phyloP scores from a whole-genome alignment of 768 basidiomycete species.

The Tricholoma bakamatsutake region DNA sequence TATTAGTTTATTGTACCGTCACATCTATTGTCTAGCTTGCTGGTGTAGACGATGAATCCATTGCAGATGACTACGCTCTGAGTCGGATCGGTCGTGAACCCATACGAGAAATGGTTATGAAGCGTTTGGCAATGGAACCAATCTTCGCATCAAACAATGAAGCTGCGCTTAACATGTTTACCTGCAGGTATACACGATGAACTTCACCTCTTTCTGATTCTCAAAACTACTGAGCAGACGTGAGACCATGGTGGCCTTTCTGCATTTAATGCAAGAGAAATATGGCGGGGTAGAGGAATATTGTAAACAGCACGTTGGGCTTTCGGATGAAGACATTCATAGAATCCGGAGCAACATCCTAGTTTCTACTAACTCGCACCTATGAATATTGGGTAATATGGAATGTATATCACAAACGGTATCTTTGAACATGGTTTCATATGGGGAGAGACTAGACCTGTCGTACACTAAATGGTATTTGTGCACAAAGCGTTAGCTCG shows the following conservation, averaged over 20 bases:
- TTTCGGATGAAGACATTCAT: conserved; percentile 58
- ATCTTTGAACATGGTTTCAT: background rate
- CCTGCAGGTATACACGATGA: conserved; percentile 51
- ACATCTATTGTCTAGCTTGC: conserved; percentile 47
- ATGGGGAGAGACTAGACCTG: conserved; percentile 5
- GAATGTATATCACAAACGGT: background rate
- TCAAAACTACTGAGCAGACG: conserved; percentile 32
- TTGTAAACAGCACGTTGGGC: conserved; percentile 44
- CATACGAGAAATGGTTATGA: conserved; percentile 62
- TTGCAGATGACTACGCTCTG: conserved; percentile 72
- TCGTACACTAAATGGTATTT: too few relatives aligned
- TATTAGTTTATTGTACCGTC: background rate
- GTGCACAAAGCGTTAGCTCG: too few relatives aligned
- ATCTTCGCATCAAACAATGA: conserved; percentile 67
- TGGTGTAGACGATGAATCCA: conserved; percentile 57
- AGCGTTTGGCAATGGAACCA: conserved; percentile 62
- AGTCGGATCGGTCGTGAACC: conserved; percentile 80
- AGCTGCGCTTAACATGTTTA: conserved; percentile 79
- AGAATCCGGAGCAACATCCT: conserved; percentile 56
- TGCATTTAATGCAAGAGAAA: conserved; percentile 51
- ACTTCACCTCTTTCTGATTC: background rate
- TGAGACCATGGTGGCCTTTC: conserved; percentile 73
- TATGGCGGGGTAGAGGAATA: conserved; percentile 71
- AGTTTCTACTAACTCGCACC: conserved; percentile 19
- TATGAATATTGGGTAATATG: conserved; percentile 3